phyloP scores from a whole-genome alignment of 2,329 filamentous ascomycete genomes.

The Alternaria gaisen region DNA sequence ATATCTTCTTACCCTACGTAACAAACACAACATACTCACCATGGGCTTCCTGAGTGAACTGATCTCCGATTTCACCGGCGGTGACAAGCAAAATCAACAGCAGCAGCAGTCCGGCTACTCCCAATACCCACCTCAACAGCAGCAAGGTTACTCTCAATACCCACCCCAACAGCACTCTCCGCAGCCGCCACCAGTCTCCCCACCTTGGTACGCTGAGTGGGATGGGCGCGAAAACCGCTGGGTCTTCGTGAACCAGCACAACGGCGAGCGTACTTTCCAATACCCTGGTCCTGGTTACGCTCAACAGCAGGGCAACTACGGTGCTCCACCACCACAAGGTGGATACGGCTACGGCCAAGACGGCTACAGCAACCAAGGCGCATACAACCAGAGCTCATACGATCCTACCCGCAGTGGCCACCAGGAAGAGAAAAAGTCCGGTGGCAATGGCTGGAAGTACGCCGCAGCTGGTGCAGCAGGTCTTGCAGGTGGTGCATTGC shows the following conservation, averaged over 20 bases:
- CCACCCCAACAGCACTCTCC: constrained; percentile 21
- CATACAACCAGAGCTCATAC: constrained; percentile 28
- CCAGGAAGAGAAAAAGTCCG: constrained; percentile 26
- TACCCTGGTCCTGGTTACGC: constrained; percentile 35
- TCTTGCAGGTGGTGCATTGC: constrained; percentile 33
- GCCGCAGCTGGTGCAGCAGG: constrained; percentile 36
- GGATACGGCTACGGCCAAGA: constrained; percentile 24
- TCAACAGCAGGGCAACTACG: constrained; percentile 31
- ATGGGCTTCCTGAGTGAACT: constrained; percentile 35
- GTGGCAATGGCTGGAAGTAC: constrained; percentile 40
- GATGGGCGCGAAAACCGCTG: constrained; percentile 32
- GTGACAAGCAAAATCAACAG: not conserved
- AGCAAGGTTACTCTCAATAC: constrained; percentile 18
- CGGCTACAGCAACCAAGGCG: constrained; percentile 27
- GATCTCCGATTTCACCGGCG: constrained; percentile 28
- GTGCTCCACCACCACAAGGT: constrained; percentile 16
- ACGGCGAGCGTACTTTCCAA: constrained; percentile 33
- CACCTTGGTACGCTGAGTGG: constrained; percentile 38
- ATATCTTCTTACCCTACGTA: not conserved
- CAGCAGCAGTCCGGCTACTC: constrained; percentile 13
- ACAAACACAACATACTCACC: constrained; percentile 7
- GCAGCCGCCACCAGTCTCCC: constrained; percentile 37
- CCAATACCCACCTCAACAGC: constrained; percentile 8
- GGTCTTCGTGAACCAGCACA: constrained; percentile 40
- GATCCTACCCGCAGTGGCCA: constrained; percentile 25